phyloP scores from a whole-genome alignment of 768 basidiomycete species.

The Crucibulum laeve region DNA sequence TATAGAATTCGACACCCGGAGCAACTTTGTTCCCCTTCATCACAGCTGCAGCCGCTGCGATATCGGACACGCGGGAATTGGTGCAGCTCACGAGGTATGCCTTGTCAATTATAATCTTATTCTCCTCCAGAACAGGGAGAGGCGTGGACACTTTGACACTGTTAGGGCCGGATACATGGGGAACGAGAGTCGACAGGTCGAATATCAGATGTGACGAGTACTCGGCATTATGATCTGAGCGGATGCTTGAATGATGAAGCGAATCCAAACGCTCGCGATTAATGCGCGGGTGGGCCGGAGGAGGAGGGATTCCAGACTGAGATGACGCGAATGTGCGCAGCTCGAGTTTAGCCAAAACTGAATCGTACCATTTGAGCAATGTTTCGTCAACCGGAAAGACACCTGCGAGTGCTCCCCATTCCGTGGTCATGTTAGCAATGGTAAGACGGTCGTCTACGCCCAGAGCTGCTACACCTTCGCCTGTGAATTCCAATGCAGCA shows the following conservation, averaged over 20 bases:
- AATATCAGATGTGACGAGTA: constrained; percentile 89
- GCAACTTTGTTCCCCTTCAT: constrained; percentile 79
- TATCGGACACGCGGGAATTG: constrained; percentile 93
- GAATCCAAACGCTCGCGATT: constrained; percentile 67
- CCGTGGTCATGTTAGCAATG: constrained; percentile 99
- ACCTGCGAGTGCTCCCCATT: constrained; percentile 97
- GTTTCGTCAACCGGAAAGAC: constrained; percentile 90
- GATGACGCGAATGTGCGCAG: constrained; percentile 65
- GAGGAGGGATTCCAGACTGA: constrained; percentile 54
- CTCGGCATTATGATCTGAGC: constrained; percentile 71
- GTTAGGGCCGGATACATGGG: constrained; percentile 96
- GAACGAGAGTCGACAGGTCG: constrained; percentile 90
- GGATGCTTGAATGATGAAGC: constrained; percentile 47
- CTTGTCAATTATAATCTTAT: constrained; percentile 83
- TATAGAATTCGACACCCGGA: constrained; percentile 92
- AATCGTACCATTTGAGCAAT: constrained; percentile 84
- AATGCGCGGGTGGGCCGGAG: constrained; percentile 82
- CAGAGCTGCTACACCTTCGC: constrained; percentile 76
- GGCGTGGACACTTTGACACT: constrained; percentile 97
- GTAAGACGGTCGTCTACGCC: constrained; percentile 90
- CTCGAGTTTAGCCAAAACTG: constrained; percentile 66
- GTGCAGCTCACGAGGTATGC: constrained; percentile 99
- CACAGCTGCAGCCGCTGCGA: constrained; percentile 89
- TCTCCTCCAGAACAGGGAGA: constrained; percentile 73
- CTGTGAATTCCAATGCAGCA: constrained; percentile 93